phyloP scores from a whole-genome alignment of 257 asterid genomes.

The Solanum commersonii region DNA sequence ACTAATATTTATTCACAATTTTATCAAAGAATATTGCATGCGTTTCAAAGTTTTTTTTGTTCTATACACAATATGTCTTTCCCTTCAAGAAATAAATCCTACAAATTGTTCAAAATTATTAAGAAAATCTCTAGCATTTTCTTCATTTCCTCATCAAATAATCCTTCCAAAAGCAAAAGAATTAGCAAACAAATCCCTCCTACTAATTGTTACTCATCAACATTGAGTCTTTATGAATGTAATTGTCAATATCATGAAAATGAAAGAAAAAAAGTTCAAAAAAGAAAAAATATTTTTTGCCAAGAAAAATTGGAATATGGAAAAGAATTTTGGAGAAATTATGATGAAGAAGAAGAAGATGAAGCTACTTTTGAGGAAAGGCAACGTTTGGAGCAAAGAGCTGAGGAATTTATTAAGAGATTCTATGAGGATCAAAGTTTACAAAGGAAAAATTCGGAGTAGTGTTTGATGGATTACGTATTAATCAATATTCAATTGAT shows the following conservation, averaged over 20 bases:
- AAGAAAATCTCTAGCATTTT: background rate
- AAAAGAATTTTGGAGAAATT: background rate
- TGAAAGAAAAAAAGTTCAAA: no score
- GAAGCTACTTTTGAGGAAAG: background rate
- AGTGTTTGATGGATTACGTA: background rate
- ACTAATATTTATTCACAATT: background rate
- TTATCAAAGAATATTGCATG: background rate
- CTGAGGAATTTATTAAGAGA: no score
- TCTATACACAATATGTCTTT: background rate
- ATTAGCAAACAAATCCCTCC: no score
- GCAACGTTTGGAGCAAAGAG: background rate
- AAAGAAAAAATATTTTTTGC: background rate
- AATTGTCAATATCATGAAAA: no score
- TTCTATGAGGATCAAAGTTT: background rate
- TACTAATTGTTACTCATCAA: no score
- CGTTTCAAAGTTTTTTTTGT: background rate
- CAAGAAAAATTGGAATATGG: background rate
- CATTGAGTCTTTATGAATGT: no score
- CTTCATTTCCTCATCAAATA: background rate
- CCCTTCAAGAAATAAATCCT: background rate
- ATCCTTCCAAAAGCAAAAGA: no score
- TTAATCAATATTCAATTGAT: background rate
- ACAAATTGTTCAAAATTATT: background rate
- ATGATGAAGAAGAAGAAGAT: background rate
- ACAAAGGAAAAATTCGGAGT: background rate